These are phyloP conservation scores for Cryptosporidium sp. DNA, from an alignment of 169 alveolate genomes.

Conservation along the genomic window DNA sequence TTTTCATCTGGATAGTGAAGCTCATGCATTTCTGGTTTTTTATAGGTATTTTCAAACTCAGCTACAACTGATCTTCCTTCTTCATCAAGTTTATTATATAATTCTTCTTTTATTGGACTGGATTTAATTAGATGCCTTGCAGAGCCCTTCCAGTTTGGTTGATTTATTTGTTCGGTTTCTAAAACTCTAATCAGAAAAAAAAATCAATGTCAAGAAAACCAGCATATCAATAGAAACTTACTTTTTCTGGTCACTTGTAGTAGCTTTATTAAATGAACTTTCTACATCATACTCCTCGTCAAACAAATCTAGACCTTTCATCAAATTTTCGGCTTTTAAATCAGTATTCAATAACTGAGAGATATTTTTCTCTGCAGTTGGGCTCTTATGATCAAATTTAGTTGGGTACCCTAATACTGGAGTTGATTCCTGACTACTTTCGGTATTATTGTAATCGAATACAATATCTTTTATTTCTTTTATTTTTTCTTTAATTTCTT, in stretches of 20 bases:
- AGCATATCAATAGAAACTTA: neutral
- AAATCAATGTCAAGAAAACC: neutral
- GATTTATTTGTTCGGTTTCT: neutral
- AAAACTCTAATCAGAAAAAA: neutral
- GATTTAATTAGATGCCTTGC: slow-evolving; percentile 30
- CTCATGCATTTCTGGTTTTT: neutral
- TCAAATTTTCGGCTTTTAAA: neutral
- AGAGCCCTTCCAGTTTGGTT: slow-evolving; percentile 71
- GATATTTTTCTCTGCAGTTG: neutral
- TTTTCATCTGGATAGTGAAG: neutral
- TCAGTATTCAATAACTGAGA: neutral
- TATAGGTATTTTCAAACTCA: neutral
- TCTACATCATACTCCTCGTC: neutral
- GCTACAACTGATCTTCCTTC: slow-evolving; percentile 49
- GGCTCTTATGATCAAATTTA: neutral
- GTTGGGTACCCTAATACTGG: slow-evolving; percentile 14
- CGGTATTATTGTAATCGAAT: neutral
- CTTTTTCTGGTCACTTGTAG: slow-evolving; percentile 1
- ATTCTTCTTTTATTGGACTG: slow-evolving; percentile 6
- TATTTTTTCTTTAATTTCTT: slow-evolving; percentile 21
- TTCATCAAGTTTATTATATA: slow-evolving; percentile 22
- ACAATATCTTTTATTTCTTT: neutral
- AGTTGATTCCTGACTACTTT: neutral
- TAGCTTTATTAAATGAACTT: neutral
- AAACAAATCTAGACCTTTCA: neutral